Percentiles rank a stretch among this genome's conserved stretches.
These are phyloP conservation scores for Puccinia sorghi DNA, from an alignment of 1,284 basidiomycete genomes.

Conservation along the genomic window DNA sequence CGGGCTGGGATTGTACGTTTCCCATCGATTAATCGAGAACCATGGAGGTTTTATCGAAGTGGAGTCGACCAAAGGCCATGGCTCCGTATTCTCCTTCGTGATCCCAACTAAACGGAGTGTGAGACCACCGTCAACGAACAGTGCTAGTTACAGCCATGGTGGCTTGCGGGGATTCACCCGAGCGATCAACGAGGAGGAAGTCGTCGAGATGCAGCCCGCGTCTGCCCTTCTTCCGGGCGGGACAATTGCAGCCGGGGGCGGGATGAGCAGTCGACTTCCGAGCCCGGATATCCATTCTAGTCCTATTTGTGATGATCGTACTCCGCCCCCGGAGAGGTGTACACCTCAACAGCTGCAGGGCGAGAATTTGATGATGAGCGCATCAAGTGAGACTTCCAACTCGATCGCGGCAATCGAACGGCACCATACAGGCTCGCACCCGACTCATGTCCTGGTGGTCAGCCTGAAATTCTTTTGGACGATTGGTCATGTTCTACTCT, in stretches of 20 bases:
- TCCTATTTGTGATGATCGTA: not conserved
- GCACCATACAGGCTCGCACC: not conserved
- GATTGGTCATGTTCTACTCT: not conserved
- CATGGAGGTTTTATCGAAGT: constrained; percentile 49
- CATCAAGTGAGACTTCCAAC: not conserved
- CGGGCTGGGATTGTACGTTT: constrained; percentile 47
- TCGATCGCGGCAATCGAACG: not conserved
- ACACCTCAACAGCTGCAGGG: not conserved
- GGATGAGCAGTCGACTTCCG: constrained; percentile 19
- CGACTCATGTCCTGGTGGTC: constrained; percentile 31
- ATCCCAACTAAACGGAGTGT: constrained; percentile 35
- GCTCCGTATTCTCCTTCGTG: constrained; percentile 47
- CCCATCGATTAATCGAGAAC: constrained; percentile 46
- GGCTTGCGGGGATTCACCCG: constrained; percentile 17
- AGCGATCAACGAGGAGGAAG: constrained; percentile 28
- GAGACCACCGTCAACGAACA: not conserved
- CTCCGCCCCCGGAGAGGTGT: not conserved
- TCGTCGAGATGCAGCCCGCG: constrained; percentile 40
- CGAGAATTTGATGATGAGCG: not conserved
- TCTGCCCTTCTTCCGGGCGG: constrained; percentile 30
- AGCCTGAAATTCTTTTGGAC: constrained; percentile 1
- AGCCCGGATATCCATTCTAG: constrained; percentile 26
- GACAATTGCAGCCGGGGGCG: constrained; percentile 8
- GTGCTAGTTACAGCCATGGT: constrained; percentile 1
- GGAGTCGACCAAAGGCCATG: constrained; percentile 43